These are phyloP conservation scores for Lasiodiplodia gonubiensis DNA, from an alignment of 2,329 filamentous ascomycete genomes.

Conservation along the genomic window DNA sequence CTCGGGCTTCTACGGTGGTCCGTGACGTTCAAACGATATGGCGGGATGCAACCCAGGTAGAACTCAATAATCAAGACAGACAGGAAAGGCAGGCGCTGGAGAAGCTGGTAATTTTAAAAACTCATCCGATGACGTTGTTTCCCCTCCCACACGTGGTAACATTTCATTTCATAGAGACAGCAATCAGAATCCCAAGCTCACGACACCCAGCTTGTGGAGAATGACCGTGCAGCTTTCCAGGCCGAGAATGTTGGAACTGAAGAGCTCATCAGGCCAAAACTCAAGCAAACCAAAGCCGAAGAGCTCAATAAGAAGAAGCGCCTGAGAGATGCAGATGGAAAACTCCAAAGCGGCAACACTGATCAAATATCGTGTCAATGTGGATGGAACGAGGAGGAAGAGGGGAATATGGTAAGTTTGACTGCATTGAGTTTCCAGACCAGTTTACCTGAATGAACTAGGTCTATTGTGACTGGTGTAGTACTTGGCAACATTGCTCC, in stretches of 20 bases:
- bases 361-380: constrained; percentile 49
- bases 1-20: background rate
- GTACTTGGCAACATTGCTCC: constrained; percentile 52
- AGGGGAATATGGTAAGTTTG: constrained; percentile 49
- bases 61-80: background rate
- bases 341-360: constrained; percentile 20
- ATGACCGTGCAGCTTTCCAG: background rate
- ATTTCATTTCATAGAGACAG: background rate
- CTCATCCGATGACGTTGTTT: background rate
- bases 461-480: constrained; percentile 54
- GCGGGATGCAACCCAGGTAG: background rate
- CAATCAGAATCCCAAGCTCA: background rate
- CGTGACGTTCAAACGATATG: background rate
- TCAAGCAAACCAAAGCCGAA: constrained; percentile 32
- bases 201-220: background rate
- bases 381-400: constrained; percentile 43
- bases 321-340: background rate
- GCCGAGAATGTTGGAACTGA: background rate
- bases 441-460: constrained; percentile 33
- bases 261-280: background rate
- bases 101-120: background rate
- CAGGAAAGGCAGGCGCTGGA: background rate
- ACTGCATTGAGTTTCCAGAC: background rate
- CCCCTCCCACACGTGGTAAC: background rate
- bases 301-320: constrained; percentile 30